Percentiles rank a stretch among this genome's conserved stretches.
phyloP scores from a whole-genome alignment of 2,329 filamentous ascomycete genomes.

The Alternaria arborescens region DNA sequence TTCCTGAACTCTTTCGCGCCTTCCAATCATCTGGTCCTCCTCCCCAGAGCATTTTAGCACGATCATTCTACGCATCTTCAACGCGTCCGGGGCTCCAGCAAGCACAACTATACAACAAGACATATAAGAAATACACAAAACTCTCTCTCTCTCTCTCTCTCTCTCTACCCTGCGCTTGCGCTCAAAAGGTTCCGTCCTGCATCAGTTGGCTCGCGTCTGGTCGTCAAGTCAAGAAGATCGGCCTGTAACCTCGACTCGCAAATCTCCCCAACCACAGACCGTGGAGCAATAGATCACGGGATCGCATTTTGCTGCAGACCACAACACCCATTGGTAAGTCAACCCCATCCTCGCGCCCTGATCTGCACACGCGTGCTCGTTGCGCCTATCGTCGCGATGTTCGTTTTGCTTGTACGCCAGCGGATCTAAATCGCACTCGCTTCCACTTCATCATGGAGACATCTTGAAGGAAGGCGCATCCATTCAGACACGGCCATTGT shows the following conservation, averaged over 20 bases:
- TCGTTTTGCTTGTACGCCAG: neutral
- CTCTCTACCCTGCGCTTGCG: neutral
- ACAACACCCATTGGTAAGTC: slow-evolving; percentile 41
- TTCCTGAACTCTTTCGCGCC: slow-evolving; percentile 12
- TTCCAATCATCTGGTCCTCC: slow-evolving; percentile 28
- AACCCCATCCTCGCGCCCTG: slow-evolving; percentile 25
- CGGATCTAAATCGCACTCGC: neutral
- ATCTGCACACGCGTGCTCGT: slow-evolving; percentile 1
- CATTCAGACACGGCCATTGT: neutral
- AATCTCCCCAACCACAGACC: slow-evolving; percentile 17
- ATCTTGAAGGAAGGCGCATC: neutral
- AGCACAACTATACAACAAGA: neutral
- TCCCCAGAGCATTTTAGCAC: slow-evolving; percentile 18
- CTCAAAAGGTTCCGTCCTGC: neutral
- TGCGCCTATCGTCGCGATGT: neutral
- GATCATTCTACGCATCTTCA: slow-evolving; percentile 11
- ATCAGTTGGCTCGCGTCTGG: neutral
- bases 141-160: neutral
- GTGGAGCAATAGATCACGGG: slow-evolving; percentile 42
- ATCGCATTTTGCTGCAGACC: slow-evolving; percentile 43
- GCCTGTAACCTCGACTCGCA: slow-evolving; percentile 24
- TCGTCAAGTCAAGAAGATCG: slow-evolving; percentile 27
- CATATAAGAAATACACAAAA: neutral
- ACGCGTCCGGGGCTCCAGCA: neutral
- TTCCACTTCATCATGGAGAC: neutral